Evolutionary conservation across 2,329 filamentous ascomycete genomes (phyloP).

Genomic region (Xylariaceae sp.): DNA sequence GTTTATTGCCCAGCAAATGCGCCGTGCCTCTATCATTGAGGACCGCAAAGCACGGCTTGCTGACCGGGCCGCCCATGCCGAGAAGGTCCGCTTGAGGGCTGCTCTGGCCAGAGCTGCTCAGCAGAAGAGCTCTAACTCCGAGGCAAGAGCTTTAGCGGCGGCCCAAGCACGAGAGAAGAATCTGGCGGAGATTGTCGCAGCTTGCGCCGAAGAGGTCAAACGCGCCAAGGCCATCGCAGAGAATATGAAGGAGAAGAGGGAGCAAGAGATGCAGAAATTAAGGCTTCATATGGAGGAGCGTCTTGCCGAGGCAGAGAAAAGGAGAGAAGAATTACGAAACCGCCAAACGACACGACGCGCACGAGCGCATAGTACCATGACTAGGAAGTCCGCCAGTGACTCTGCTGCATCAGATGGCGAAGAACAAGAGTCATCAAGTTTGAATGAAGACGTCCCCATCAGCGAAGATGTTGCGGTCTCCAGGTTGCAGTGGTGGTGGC

Average conservation of each 20-base stretch:
- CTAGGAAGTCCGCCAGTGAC: constrained; percentile 33
- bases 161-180: constrained; percentile 75
- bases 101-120: constrained; percentile 67
- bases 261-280: constrained; percentile 65
- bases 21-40: constrained; percentile 74
- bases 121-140: constrained; percentile 59
- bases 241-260: constrained; percentile 73
- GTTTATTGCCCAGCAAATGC: constrained; percentile 71
- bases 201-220: constrained; percentile 77
- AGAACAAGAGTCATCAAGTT: constrained; percentile 41
- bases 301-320: constrained; percentile 68
- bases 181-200: constrained; percentile 72
- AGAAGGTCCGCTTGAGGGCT: constrained; percentile 73
- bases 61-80: constrained; percentile 74
- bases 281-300: constrained; percentile 74
- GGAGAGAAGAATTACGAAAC: constrained; percentile 60
- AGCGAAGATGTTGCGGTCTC: constrained; percentile 57
- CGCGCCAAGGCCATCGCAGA: constrained; percentile 79
- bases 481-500: constrained; percentile 68
- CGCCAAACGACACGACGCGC: constrained; percentile 48
- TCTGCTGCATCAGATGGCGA: constrained; percentile 42
- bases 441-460: constrained; percentile 51
- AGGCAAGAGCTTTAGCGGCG: constrained; percentile 72
- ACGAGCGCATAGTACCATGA: constrained; percentile 47
- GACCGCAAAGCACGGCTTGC: constrained; percentile 74